phyloP scores from a whole-genome alignment of 2,329 filamentous ascomycete species.

The Pseudocercospora eumusae region DNA sequence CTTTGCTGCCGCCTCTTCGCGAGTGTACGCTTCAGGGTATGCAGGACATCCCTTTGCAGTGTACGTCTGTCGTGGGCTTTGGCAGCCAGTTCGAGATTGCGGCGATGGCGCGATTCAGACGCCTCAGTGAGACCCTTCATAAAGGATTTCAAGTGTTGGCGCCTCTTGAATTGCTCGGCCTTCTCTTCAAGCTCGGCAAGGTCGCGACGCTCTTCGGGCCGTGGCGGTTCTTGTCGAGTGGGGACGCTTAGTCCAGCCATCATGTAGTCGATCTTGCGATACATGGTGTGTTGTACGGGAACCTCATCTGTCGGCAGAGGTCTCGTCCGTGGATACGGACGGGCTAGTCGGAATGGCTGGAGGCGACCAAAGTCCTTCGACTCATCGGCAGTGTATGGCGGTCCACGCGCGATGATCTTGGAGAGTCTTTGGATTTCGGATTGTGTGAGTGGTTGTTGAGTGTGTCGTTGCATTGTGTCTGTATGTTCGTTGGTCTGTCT shows the following conservation, averaged over 20 bases:
- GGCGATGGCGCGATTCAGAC: background rate
- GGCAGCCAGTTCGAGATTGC: background rate
- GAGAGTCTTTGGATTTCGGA: background rate
- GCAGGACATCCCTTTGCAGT: background rate
- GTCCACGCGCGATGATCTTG: background rate
- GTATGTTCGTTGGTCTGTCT: background rate
- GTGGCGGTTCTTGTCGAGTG: background rate
- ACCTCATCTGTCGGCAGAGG: too few species aligned
- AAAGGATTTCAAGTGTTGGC: background rate
- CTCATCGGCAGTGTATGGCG: background rate
- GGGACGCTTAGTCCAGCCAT: background rate
- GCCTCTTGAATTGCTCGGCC: slow-evolving; percentile 4
- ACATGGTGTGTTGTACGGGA: too few species aligned
- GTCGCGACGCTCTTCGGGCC: slow-evolving; percentile 1
- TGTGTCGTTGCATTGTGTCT: background rate
- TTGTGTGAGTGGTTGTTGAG: background rate
- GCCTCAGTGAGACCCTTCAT: background rate
- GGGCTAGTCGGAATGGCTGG: slow-evolving; percentile 1
- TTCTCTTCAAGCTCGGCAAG: background rate
- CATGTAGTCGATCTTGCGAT: background rate
- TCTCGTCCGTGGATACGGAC: background rate
- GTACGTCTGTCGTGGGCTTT: background rate
- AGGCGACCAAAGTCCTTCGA: background rate
- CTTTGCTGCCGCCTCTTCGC: background rate
- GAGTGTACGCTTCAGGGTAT: background rate